Evolutionary conservation across 257 asterid genomes (phyloP).

Genomic region (Nicotiana attenuata): DNA sequence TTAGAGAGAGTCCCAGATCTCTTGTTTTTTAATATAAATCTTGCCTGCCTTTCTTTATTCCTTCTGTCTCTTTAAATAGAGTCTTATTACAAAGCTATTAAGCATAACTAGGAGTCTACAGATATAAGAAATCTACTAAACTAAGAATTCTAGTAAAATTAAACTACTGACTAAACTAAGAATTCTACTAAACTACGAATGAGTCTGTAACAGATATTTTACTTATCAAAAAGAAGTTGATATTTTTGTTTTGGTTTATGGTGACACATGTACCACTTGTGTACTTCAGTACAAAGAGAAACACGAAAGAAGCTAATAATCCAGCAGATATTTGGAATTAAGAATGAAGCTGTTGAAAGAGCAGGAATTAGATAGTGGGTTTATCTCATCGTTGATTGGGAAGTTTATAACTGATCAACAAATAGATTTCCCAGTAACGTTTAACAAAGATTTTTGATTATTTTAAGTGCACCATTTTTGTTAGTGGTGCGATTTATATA

Average conservation of each 20-base stretch:
- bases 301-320: neutral
- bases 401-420: neutral
- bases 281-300: neutral
- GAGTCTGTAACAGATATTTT: no score
- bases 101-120: no score
- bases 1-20: no score
- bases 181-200: no score
- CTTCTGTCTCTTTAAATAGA: no score
- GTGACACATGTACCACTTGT: neutral
- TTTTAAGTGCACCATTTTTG: neutral
- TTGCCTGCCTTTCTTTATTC: no score
- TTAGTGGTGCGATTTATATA: neutral
- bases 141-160: no score
- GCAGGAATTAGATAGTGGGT: neutral
- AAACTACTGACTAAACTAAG: no score
- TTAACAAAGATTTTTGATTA: neutral
- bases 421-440: neutral
- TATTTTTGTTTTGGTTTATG: neutral
- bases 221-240: neutral
- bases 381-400: neutral
- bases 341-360: neutral
- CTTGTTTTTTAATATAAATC: no score
- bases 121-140: no score
- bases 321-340: neutral
- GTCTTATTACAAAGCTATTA: no score